Base-by-base conservation (phyloP, 2,329 filamentous ascomycete species). In the Aspergillus quadrilineatus region DNA sequence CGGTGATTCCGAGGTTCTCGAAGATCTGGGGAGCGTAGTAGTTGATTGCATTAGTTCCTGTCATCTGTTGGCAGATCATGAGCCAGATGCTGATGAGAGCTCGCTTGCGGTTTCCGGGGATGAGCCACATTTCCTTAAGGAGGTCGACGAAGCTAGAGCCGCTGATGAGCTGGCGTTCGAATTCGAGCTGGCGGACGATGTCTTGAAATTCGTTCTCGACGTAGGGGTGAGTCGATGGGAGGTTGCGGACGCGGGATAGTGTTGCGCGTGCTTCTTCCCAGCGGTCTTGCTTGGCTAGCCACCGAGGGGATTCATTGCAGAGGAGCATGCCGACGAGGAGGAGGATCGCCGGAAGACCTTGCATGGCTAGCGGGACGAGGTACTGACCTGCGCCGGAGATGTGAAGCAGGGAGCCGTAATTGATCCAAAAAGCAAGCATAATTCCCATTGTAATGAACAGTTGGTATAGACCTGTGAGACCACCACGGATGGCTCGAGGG, bases 231-330 rank as follows among this genome's bases (percentile, higher is more conserved):
- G 75, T 73, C 9, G 74, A 55, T 1, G 79, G 75, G 2, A 88
- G 75, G 55, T 82, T 76, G 39, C 86, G 82, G 41, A 90, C 77
- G 37, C 71, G 76, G 17, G 81, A 77, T 6, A 90, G 78, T 15
- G 85, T 80, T 0, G 57, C 58, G 3, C 79, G 81, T 1, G 87
- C 84, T 41, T 86, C 77, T 58, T 89, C 86, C 85, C 85, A 89
- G 60, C 85, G 80, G 63, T 89, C 86, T 64, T 84, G 80, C 62
- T 85, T 83, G 26, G 86, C 87, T 26, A 87, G 80, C 82, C 84
- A 89, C 62, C 87, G 81, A 12, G 87, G 86, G 6, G 84, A 86
- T 65, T 89, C 86, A 65, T 83, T 81, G 66, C 85, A 87, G 50
- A 86, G 69, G 1, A 82, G 67, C 79, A 90, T 88, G 61, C 84